phyloP scores from a whole-genome alignment of 768 basidiomycete genomes.

The Agaricus bisporus region DNA sequence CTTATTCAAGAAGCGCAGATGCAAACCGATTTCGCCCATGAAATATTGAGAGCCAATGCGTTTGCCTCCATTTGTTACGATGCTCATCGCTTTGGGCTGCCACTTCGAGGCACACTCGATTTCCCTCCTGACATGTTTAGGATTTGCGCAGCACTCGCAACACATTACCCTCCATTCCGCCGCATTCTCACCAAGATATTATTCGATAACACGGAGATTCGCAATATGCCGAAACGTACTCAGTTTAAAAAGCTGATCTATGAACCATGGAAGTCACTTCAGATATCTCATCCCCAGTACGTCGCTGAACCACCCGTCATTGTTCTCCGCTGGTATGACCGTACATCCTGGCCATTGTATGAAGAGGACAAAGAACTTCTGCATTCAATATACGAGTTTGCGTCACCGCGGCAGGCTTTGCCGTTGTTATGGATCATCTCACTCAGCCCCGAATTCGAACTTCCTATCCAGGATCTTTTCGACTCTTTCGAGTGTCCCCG shows the following conservation, averaged over 20 bases:
- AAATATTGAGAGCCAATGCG: too few relatives aligned
- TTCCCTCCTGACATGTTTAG: slow-evolving; percentile 10
- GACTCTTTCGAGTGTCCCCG: not conserved
- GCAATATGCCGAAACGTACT: slow-evolving; percentile 9
- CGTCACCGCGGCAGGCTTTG: not conserved
- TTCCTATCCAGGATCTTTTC: not conserved
- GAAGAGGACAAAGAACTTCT: too few relatives aligned
- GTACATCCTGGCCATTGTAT: too few relatives aligned
- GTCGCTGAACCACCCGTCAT: not conserved
- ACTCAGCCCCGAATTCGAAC: not conserved
- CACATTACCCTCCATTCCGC: slow-evolving; percentile 12
- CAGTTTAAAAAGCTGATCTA: slow-evolving; percentile 19
- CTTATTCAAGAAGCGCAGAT: not conserved
- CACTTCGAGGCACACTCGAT: not conserved
- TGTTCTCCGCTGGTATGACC: too few relatives aligned
- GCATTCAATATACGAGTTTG: not conserved
- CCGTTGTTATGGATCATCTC: not conserved
- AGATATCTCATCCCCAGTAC: slow-evolving; percentile 3
- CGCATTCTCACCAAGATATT: slow-evolving; percentile 14
- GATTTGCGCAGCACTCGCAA: slow-evolving; percentile 7
- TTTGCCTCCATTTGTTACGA: not conserved
- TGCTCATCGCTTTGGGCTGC: not conserved
- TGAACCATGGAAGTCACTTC: slow-evolving; percentile 13
- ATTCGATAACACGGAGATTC: slow-evolving; percentile 16
- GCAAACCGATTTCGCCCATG: not conserved